These are phyloP conservation scores for Diaporthe eres DNA, from an alignment of 2,329 filamentous ascomycete species.

Conservation along the genomic window DNA sequence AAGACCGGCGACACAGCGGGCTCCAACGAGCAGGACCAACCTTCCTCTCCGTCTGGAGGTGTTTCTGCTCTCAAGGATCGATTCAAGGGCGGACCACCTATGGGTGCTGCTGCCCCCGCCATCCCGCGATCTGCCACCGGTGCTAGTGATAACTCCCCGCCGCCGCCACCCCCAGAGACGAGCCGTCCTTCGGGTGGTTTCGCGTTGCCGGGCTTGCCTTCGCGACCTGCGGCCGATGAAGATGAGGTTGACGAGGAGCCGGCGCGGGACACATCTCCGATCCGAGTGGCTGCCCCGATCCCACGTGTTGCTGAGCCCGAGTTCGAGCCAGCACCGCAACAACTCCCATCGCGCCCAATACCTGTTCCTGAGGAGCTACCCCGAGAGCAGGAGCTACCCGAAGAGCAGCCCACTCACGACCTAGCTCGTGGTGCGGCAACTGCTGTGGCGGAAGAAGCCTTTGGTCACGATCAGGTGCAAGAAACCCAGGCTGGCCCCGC, in stretches of 20 bases:
- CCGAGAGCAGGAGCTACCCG: constrained; percentile 73
- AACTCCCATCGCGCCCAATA: constrained; percentile 70
- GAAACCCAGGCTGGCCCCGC: constrained; percentile 53
- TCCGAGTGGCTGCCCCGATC: constrained; percentile 89
- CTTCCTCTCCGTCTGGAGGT: constrained; percentile 72
- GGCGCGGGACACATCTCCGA: constrained; percentile 77
- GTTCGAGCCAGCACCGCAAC: constrained; percentile 63
- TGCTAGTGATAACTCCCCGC: constrained; percentile 62
- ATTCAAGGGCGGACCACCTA: constrained; percentile 83
- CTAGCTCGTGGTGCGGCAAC: constrained; percentile 68
- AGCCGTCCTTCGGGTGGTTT: constrained; percentile 82
- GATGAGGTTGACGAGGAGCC: constrained; percentile 71
- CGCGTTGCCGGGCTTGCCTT: constrained; percentile 82
- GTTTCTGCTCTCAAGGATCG: constrained; percentile 84
- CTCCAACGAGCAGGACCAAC: constrained; percentile 63
- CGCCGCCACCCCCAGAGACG: constrained; percentile 73
- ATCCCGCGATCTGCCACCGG: constrained; percentile 54
- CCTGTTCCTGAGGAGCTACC: constrained; percentile 75
- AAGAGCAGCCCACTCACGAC: constrained; percentile 74
- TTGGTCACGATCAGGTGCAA: constrained; percentile 55
- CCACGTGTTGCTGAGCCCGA: constrained; percentile 71
- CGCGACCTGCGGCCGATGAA: constrained; percentile 68
- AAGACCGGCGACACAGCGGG: constrained; percentile 70
- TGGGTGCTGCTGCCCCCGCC: constrained; percentile 64
- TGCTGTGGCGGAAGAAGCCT: constrained; percentile 64